A percentile compares a stretch with the other conserved stretches of the same genome.
Evolutionary conservation across 1,284 basidiomycete genomes (phyloP).

Genomic region (Mycena sp.): DNA sequence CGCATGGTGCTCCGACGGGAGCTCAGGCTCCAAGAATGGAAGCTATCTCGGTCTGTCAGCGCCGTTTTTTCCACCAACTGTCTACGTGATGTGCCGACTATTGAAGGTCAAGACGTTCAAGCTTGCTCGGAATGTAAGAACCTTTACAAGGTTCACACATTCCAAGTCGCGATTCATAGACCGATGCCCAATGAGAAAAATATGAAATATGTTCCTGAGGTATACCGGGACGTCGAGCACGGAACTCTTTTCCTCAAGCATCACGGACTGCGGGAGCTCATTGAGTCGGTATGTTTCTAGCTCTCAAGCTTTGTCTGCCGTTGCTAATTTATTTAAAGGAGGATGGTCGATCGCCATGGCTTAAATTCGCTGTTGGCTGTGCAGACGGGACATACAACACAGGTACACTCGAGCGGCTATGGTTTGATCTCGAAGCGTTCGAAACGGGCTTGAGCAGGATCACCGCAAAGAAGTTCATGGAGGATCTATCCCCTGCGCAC

Average conservation of each 20-base stretch:
- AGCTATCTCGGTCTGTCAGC: slow-evolving; percentile 11
- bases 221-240: slow-evolving; percentile 15
- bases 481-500: no score
- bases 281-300: slow-evolving; percentile 18
- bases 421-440: no score
- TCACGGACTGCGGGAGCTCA: slow-evolving; percentile 28
- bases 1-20: slow-evolving; percentile 26
- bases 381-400: slow-evolving; percentile 25
- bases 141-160: slow-evolving; percentile 26
- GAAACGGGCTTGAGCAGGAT: no score
- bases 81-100: neutral
- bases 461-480: no score
- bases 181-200: slow-evolving; percentile 23
- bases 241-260: slow-evolving; percentile 23
- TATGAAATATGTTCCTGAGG: slow-evolving; percentile 28
- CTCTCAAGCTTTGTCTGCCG: neutral
- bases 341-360: slow-evolving; percentile 27
- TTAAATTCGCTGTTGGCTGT: slow-evolving; percentile 32
- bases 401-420: slow-evolving; percentile 23
- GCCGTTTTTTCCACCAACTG: slow-evolving; percentile 1
- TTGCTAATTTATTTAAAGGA: slow-evolving; percentile 6
- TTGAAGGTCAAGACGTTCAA: slow-evolving; percentile 22
- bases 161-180: slow-evolving; percentile 25
- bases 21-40: slow-evolving; percentile 20
- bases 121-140: slow-evolving; percentile 28